These are phyloP conservation scores for Gyrodon lividus DNA, from an alignment of 768 basidiomycete species.

Conservation along the genomic window DNA sequence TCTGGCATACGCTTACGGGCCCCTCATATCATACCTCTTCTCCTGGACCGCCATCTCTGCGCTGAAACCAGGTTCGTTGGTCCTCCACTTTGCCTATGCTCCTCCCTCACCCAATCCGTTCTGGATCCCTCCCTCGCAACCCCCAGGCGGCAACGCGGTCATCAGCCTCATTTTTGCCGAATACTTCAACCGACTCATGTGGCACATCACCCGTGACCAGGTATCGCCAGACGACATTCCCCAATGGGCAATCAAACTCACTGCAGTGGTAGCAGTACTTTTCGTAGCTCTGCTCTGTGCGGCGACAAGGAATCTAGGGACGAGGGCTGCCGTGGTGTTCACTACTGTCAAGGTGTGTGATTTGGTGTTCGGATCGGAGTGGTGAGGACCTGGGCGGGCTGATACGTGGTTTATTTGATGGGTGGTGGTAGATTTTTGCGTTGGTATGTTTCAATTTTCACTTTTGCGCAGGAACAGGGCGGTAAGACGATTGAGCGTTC, in stretches of 20 bases:
- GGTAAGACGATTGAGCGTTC: background rate
- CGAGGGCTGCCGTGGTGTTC: constrained; percentile 82
- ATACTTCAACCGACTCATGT: constrained; percentile 89
- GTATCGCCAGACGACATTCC: constrained; percentile 79
- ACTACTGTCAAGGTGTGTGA: constrained; percentile 70
- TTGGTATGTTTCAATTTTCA: constrained; percentile 46
- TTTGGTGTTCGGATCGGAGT: background rate
- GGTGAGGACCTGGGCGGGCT: background rate
- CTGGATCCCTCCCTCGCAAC: constrained; percentile 5
- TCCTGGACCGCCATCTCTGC: constrained; percentile 94
- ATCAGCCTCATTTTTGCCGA: constrained; percentile 89
- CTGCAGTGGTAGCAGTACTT: constrained; percentile 70
- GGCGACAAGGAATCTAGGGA: constrained; percentile 72
- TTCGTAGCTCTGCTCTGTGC: constrained; percentile 78
- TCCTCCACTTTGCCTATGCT: background rate
- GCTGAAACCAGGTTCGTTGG: constrained; percentile 68
- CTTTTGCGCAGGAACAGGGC: background rate
- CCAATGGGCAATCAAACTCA: constrained; percentile 88
- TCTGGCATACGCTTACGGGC: constrained; percentile 85
- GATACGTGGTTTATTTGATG: background rate
- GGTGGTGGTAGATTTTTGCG: constrained; percentile 66
- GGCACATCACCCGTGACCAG: constrained; percentile 67
- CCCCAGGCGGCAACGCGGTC: constrained; percentile 71
- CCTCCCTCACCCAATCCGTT: too few species aligned
- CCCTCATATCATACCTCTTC: constrained; percentile 85